These are phyloP conservation scores for Oryza australiensis DNA, from an alignment of 176 grass and related monocot species.

Conservation along the genomic window DNA sequence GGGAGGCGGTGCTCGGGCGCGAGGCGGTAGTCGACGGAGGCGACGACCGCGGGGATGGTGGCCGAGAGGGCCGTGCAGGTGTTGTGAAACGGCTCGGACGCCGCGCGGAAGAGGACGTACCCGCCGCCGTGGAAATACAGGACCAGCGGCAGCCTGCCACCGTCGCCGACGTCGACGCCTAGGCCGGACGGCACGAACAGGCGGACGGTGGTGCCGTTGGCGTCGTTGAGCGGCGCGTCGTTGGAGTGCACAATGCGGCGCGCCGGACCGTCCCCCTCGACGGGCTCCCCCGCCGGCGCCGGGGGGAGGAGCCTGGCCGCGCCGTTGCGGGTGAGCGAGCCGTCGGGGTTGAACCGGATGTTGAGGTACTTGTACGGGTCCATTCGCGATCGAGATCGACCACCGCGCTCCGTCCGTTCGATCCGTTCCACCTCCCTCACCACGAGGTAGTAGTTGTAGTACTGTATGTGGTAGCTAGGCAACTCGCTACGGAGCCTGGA, in stretches of 20 bases:
- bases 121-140: constrained; percentile 84
- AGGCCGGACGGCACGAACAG: constrained; percentile 61
- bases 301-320: constrained; percentile 32
- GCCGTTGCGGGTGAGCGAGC: constrained; percentile 49
- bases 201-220: constrained; percentile 56
- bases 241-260: constrained; percentile 64
- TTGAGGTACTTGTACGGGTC: constrained; percentile 84
- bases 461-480: not conserved
- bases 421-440: not conserved
- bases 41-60: constrained; percentile 51
- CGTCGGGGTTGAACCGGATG: constrained; percentile 70
- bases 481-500: not conserved
- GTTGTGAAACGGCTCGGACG: constrained; percentile 60
- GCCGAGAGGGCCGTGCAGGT: constrained; percentile 51
- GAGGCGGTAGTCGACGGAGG: constrained; percentile 83
- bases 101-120: constrained; percentile 72
- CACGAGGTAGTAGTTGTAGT: not conserved
- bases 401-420: not conserved
- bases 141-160: constrained; percentile 45
- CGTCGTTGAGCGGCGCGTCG: constrained; percentile 58
- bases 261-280: constrained; percentile 8
- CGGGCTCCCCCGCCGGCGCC: constrained; percentile 30
- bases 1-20: constrained; percentile 88
- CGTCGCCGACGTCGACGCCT: not conserved
- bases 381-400: constrained; percentile 30